Percentiles rank a stretch among this genome's conserved stretches.
These are phyloP conservation scores for Allomyces macrogynus DNA, from an alignment of 192 early-diverging fungal genomes.

Conservation along the genomic window DNA sequence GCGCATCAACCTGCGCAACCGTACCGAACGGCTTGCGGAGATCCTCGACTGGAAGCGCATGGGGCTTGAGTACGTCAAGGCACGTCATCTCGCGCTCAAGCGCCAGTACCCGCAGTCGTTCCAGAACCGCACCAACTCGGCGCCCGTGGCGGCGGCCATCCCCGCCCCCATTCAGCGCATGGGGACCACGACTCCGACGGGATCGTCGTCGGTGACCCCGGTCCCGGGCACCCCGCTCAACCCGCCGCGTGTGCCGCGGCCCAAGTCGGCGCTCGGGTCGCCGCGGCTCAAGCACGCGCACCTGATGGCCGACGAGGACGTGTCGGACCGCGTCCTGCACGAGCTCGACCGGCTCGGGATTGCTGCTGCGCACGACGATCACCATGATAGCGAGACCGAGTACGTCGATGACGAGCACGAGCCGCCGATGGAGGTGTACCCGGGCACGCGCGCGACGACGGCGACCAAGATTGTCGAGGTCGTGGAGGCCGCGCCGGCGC, in stretches of 20 bases:
- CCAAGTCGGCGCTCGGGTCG: conserved; percentile 65
- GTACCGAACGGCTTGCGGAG: conserved; percentile 87
- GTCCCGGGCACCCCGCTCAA: conserved; percentile 3
- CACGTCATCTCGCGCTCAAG: conserved; percentile 74
- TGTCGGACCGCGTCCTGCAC: neutral
- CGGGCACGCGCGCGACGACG: neutral
- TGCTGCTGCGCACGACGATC: neutral
- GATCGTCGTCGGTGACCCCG: conserved; percentile 6
- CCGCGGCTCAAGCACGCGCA: conserved; percentile 19
- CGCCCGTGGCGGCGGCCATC: neutral
- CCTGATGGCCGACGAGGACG: neutral
- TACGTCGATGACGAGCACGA: neutral
- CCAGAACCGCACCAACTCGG: conserved; percentile 9
- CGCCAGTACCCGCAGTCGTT: conserved; percentile 76
- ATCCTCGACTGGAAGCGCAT: conserved; percentile 96
- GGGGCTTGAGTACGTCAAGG: conserved; percentile 97
- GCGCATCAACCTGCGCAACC: conserved; percentile 97
- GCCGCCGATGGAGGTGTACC: neutral
- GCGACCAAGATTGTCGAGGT: neutral
- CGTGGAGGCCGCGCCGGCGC: neutral
- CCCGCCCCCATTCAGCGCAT: neutral
- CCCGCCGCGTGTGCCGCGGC: conserved; percentile 43
- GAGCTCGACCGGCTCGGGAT: neutral
- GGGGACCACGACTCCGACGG: neutral
- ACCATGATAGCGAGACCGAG: neutral